Evolutionary conservation across 768 basidiomycete genomes (phyloP).

Genomic region (Chlorophyllum brunneum): DNA sequence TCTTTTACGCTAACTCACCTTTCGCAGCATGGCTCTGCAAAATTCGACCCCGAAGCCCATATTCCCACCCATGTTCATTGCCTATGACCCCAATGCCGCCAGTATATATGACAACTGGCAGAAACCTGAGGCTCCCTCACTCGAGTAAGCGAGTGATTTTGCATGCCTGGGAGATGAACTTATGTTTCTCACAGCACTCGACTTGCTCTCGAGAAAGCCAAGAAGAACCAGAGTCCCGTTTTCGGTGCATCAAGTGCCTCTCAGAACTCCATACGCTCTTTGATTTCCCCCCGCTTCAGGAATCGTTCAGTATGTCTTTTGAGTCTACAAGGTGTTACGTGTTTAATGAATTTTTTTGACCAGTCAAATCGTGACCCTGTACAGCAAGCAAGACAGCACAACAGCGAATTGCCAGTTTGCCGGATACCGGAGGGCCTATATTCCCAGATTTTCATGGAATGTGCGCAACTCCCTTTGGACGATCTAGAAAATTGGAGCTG

Average conservation of each 20-base stretch:
- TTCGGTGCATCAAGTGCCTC: background rate
- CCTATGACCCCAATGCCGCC: background rate
- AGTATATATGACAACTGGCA: slow-evolving; percentile 1
- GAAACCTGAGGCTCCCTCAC: background rate
- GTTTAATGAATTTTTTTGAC: background rate
- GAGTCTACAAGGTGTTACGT: background rate
- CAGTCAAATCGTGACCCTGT: slow-evolving; percentile 11
- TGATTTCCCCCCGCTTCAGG: slow-evolving; percentile 2
- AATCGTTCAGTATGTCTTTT: background rate
- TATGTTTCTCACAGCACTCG: background rate
- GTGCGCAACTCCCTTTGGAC: slow-evolving; percentile 18
- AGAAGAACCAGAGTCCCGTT: background rate
- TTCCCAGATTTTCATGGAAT: slow-evolving; percentile 25
- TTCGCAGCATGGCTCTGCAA: too few relatives aligned
- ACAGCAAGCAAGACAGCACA: slow-evolving; percentile 14
- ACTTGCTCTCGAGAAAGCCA: slow-evolving; percentile 5
- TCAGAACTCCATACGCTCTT: background rate
- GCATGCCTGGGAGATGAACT: background rate
- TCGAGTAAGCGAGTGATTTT: background rate
- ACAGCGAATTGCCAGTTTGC: slow-evolving; percentile 13
- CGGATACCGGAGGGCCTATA: slow-evolving; percentile 27
- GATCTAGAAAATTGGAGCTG: slow-evolving; percentile 28
- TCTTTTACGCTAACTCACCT: too few relatives aligned
- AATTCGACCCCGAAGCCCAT: too few relatives aligned
- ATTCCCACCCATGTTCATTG: slow-evolving; percentile 4